These are phyloP conservation scores for Suillus plorans DNA, from an alignment of 768 basidiomycete genomes.

Conservation along the genomic window DNA sequence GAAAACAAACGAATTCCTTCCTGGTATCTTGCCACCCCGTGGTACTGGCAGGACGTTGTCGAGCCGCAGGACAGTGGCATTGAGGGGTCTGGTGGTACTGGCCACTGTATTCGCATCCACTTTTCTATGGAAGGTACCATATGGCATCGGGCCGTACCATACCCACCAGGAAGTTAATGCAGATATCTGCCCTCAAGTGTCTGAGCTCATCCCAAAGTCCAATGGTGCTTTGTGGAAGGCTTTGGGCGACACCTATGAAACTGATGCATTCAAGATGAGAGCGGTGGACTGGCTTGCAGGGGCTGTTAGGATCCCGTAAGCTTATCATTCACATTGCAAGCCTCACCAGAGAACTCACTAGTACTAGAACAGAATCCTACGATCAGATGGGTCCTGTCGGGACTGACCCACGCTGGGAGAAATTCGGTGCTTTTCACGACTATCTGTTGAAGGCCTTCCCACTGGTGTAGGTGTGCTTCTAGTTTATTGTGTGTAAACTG, in stretches of 20 bases:
- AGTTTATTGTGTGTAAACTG: neutral
- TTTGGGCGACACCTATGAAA: conserved; percentile 30
- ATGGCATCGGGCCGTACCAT: neutral
- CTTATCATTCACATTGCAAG: conserved; percentile 4
- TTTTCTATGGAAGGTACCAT: conserved; percentile 10
- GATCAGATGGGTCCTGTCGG: conserved; percentile 50
- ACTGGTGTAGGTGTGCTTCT: conserved; percentile 43
- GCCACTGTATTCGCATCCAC: conserved; percentile 17
- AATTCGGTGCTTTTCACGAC: conserved; percentile 51
- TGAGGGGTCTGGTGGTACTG: conserved; percentile 14
- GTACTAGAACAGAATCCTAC: conserved; percentile 48
- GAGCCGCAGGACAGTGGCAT: conserved; percentile 7
- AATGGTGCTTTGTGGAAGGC: conserved; percentile 33
- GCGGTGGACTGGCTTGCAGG: conserved; percentile 39
- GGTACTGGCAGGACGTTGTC: conserved; percentile 8
- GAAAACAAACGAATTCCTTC: conserved; percentile 14
- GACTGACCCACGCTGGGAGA: conserved; percentile 53
- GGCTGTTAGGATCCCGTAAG: conserved; percentile 42
- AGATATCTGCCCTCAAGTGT: conserved; percentile 35
- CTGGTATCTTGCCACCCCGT: conserved; percentile 10
- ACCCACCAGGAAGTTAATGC: conserved; percentile 3
- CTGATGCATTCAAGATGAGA: conserved; percentile 34
- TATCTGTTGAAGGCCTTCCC: conserved; percentile 61
- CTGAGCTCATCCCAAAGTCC: conserved; percentile 32
- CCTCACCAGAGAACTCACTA: conserved; percentile 8